Evolutionary conservation across 2,329 filamentous ascomycete genomes (phyloP).

Genomic region (Trichophyton equinum): DNA sequence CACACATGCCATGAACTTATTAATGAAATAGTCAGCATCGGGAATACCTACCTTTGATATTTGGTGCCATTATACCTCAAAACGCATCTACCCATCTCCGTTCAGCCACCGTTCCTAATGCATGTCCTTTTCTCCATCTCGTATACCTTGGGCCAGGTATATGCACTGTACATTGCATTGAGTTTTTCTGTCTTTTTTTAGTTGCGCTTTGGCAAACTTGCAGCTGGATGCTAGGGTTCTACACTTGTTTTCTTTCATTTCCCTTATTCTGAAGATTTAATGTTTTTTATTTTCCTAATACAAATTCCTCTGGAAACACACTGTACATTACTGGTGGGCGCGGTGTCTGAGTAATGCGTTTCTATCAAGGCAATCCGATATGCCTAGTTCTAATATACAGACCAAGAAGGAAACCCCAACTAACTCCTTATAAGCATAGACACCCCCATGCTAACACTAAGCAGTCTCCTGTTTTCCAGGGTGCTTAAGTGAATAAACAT

Average conservation of each 20-base stretch:
- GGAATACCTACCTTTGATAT: background rate
- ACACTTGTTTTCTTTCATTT: background rate
- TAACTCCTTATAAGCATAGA: conserved; percentile 4
- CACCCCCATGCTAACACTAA: background rate
- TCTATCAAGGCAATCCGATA: background rate
- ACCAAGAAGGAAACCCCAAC: background rate
- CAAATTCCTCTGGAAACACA: background rate
- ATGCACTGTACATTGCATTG: background rate
- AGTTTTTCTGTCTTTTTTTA: background rate
- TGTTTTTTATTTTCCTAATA: background rate
- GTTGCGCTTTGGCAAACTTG: background rate
- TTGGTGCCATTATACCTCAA: background rate
- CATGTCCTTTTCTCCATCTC: background rate
- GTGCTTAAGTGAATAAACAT: background rate
- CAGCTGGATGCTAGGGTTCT: background rate
- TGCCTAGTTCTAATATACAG: background rate
- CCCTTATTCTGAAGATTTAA: background rate
- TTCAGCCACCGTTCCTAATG: background rate
- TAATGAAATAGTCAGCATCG: background rate
- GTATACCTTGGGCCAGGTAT: background rate
- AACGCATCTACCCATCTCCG: background rate
- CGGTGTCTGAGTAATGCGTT: background rate
- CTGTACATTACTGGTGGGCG: background rate
- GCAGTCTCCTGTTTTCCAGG: background rate
- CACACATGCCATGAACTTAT: background rate